Base-by-base conservation (phyloP, 768 basidiomycete species). In the Tubosaeta sp. region DNA sequence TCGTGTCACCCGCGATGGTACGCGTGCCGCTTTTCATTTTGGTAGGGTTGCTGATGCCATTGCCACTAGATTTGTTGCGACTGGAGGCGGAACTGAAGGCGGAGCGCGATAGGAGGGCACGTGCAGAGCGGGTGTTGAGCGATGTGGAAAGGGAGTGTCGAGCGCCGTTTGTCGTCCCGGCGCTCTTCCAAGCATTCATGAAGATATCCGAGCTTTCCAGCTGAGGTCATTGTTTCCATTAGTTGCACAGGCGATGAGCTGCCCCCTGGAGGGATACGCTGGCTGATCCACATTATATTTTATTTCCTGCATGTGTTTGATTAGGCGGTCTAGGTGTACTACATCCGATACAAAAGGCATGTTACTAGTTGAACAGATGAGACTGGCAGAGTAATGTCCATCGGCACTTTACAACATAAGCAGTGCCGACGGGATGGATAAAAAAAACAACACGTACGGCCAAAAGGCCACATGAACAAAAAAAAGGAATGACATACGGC, bases 101-200 rank as follows among this genome's bases (percentile, higher is more conserved):
- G 3, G 79, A 79, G 62, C 67, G 66, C 13, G 54, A 54, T 39
- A 59, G 55, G 46, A 64, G 78, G 31, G 30, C 63, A n/a, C 72
- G 73, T 49, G 74, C 73, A 3, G 83, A 83, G 53, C 64, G 59
- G 12, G 63, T 67, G 13, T 55, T 83, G 51, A 59, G 56, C 42
- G 81, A 82, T 19, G 67, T 84, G 14, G 67, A 75, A 53, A 66
- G 71, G 40, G 82, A 84, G 60, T 74, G 75, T 46, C 67, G 63
- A 46, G 61, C 69, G 49, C 82, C 82, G 14, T 85, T 84, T 53
- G 68, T 83, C 35, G 79, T 81, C 6, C 81, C 80, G 16, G 78
- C 76, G 11, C 61, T 84, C 55, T 63, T 82, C 51, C 77, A 79
- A 10, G 78, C 80, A 12, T 82, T 83, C 48, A 49, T 77, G 16